A percentile compares a stretch with the other conserved stretches of the same genome.
These are phyloP conservation scores for Penicillium psychrosexuale DNA, from an alignment of 2,329 filamentous ascomycete species.

Conservation along the genomic window DNA sequence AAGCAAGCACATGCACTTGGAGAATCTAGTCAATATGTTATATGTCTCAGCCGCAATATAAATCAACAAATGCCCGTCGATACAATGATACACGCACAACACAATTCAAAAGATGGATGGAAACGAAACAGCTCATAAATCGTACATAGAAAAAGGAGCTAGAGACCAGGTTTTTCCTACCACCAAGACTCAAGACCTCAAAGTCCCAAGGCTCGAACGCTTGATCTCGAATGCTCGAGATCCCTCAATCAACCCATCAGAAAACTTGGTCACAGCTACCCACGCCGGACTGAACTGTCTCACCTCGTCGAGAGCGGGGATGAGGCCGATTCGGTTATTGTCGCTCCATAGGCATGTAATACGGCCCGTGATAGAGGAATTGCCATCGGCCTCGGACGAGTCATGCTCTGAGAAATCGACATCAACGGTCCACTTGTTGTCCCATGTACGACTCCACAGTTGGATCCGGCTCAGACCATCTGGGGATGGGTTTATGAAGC, in stretches of 20 bases:
- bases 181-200: background rate
- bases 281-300: conserved; percentile 73
- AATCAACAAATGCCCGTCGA: background rate
- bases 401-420: conserved; percentile 51
- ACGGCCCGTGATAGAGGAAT: conserved; percentile 54
- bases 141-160: background rate
- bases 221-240: conserved; percentile 63
- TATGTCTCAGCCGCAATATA: background rate
- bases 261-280: conserved; percentile 71
- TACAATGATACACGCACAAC: background rate
- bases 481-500: conserved; percentile 63
- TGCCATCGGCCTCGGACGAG: conserved; percentile 32
- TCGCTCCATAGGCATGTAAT: conserved; percentile 87
- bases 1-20: background rate
- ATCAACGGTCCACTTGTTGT: conserved; percentile 71
- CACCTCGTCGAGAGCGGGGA: conserved; percentile 82
- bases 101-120: background rate
- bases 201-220: background rate
- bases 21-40: background rate
- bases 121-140: conserved; percentile 2
- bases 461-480: conserved; percentile 66
- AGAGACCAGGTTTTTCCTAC: background rate
- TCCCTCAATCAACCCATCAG: conserved; percentile 78
- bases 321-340: conserved; percentile 65
- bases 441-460: conserved; percentile 80